These are phyloP conservation scores for Penium margaritaceum DNA, from an alignment of 139 green algal genomes.

Conservation along the genomic window DNA sequence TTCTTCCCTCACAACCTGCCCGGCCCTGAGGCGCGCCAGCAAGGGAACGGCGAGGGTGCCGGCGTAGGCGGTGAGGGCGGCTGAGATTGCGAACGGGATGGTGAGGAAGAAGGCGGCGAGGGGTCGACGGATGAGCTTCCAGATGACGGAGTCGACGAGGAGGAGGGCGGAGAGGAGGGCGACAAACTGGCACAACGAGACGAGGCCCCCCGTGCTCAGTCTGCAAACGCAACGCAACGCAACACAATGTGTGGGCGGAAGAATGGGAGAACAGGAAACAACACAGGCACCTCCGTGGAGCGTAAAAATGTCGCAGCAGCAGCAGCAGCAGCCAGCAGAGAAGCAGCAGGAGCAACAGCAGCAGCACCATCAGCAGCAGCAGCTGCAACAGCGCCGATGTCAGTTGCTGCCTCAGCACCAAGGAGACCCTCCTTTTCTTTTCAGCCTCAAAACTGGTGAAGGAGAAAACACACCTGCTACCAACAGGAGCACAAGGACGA, in stretches of 20 bases:
- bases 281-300: background rate
- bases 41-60: slow-evolving; percentile 32
- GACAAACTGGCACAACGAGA: slow-evolving; percentile 1
- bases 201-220: background rate
- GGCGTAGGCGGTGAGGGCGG: slow-evolving; percentile 6
- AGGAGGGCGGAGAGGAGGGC: slow-evolving; percentile 14
- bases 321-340: background rate
- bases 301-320: background rate
- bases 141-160: slow-evolving; percentile 19
- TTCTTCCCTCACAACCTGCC: slow-evolving; percentile 42
- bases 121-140: slow-evolving; percentile 27
- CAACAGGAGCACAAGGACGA: background rate
- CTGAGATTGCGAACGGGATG: slow-evolving; percentile 30
- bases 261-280: background rate
- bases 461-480: background rate
- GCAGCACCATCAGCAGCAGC: background rate
- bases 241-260: background rate
- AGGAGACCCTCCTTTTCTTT: background rate
- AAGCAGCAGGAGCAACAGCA: background rate
- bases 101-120: slow-evolving; percentile 36
- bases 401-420: background rate
- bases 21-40: slow-evolving; percentile 21
- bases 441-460: background rate
- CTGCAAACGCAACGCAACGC: background rate
- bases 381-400: background rate